Evolutionary conservation across 345 rosid species (phyloP).

Genomic region (Excoecaria cochinchinensis): DNA sequence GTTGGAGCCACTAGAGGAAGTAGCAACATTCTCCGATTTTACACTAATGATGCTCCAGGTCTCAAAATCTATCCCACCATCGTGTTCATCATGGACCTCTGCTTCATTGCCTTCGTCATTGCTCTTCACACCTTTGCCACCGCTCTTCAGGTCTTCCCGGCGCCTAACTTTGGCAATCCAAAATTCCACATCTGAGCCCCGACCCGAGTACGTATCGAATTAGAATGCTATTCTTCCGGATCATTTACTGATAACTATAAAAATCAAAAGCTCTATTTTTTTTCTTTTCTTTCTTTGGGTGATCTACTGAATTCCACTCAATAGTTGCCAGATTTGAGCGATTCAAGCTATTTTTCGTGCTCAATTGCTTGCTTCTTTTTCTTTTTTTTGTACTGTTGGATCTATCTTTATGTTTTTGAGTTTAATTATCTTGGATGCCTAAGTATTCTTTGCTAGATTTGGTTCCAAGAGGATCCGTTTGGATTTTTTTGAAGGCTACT

Average conservation of each 20-base stretch:
- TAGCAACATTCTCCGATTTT: too few relatives aligned
- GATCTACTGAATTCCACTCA: background rate
- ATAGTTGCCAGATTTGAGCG: background rate
- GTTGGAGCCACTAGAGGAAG: too few relatives aligned
- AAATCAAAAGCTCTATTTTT: background rate
- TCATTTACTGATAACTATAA: background rate
- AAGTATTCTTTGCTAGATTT: slow-evolving; percentile 1
- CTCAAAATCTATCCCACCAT: too few relatives aligned
- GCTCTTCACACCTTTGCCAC: too few relatives aligned
- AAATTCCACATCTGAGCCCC: too few relatives aligned
- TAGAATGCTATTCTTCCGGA: too few relatives aligned
- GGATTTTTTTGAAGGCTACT: background rate
- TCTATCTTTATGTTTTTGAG: background rate
- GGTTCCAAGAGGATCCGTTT: background rate
- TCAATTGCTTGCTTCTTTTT: background rate
- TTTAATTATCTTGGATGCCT: background rate
- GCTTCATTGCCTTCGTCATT: too few relatives aligned
- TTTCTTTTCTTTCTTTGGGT: background rate
- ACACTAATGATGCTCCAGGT: too few relatives aligned
- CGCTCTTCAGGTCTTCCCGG: too few relatives aligned
- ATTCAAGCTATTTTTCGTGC: background rate
- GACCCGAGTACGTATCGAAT: too few relatives aligned
- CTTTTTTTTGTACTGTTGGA: background rate
- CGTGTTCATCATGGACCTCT: too few relatives aligned
- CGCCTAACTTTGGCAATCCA: too few relatives aligned